A percentile compares a stretch with the other conserved stretches of the same genome.
Evolutionary conservation across 2,329 filamentous ascomycete genomes (phyloP).

Genomic region (Fonsecaea nubica): DNA sequence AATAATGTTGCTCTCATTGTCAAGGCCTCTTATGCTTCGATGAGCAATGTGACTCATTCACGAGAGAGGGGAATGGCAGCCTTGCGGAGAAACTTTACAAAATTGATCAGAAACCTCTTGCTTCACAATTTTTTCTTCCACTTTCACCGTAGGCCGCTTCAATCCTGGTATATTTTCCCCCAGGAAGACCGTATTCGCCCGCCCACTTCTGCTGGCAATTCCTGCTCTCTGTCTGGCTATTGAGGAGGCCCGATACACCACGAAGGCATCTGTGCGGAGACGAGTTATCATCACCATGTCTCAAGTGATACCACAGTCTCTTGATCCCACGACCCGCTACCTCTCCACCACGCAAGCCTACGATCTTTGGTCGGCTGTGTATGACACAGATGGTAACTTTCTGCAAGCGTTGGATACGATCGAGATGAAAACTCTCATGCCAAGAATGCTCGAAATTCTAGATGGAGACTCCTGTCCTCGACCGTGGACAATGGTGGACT

Average conservation of each 20-base stretch:
- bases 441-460: constrained; percentile 53
- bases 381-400: constrained; percentile 71
- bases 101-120: neutral
- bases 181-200: neutral
- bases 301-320: constrained; percentile 26
- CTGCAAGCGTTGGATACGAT: constrained; percentile 68
- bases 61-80: neutral
- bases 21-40: neutral
- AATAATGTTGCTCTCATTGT: neutral
- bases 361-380: constrained; percentile 60
- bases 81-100: neutral
- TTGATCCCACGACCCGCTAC: constrained; percentile 40
- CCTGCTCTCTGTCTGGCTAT: neutral
- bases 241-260: neutral
- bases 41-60: constrained; percentile 3
- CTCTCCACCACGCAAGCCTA: constrained; percentile 56
- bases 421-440: constrained; percentile 61
- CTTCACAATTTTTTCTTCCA: neutral
- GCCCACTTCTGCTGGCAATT: neutral
- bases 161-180: neutral
- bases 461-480: constrained; percentile 20
- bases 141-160: neutral
- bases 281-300: constrained; percentile 9
- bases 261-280: neutral
- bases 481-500: constrained; percentile 59